Evolutionary conservation across 805 yeast genomes (phyloP), one percentile per base, ranked within the genome.

Genomic region (Saturnispora quitensis): DNA sequence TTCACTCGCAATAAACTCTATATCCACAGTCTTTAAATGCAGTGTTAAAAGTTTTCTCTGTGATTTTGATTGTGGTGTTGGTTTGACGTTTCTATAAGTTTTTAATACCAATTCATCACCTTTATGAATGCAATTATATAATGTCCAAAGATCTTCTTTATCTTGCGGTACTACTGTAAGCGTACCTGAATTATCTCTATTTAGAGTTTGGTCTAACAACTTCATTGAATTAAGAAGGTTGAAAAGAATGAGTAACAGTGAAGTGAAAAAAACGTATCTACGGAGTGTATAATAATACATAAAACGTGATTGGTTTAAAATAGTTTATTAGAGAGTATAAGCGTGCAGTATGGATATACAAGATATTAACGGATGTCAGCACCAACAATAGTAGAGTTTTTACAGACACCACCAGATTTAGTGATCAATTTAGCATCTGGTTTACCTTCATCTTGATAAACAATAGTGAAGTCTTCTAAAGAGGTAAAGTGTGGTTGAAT

Each of bases 401-500:
- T 82, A 72, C 90, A 86, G 33, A 76, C 66, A 64, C 86, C 86
- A 55, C 97, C 97, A 59, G 75, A 80, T 65, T 77, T 81, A 70
- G 86, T 89, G 51, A 89, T 86, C 67, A 91, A 78, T 67, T 77
- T 84, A 61, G 71, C 76, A 55, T 80, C 82, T 51, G 83, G 82
- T 65, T 83, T 82, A 58, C 95, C 95, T 63, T 83, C 89, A 60
- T 75, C 73, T 63, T 84, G 84, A 76, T 80, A 91, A 55, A 87
- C 77, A 43, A 91, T 96, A 64, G 86, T 86, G 53, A 82, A 76
- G 47, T 73, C 72, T 40, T 81, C 93, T 58, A 75, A 81, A 31
- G 98, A 91, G 53, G 91, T 74, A 76, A 93, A 90, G 55, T 77
- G 75, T 49, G 97, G 98, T 76, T 93, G 99, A 58, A 86, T 75